Evolutionary conservation across 768 basidiomycete genomes (phyloP).

Genomic region (Psilocybe tampanensis): DNA sequence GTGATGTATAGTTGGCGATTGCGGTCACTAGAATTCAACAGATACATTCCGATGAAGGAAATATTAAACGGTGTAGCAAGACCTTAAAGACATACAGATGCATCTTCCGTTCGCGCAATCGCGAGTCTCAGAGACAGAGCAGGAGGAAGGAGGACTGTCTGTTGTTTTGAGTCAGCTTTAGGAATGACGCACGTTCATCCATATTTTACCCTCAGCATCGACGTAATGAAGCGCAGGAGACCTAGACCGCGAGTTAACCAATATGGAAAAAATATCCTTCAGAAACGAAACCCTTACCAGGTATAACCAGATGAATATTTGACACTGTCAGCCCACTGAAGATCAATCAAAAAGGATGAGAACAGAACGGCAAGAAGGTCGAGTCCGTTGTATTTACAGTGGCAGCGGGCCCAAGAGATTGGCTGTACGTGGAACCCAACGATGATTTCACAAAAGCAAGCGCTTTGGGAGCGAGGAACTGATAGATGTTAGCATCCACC

Average conservation of each 20-base stretch:
- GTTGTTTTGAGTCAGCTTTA: too few relatives aligned
- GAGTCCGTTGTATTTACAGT: slow-evolving; percentile 32
- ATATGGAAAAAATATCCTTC: neutral
- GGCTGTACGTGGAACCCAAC: slow-evolving; percentile 42
- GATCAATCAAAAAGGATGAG: neutral
- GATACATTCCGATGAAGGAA: neutral
- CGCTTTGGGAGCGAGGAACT: slow-evolving; percentile 54
- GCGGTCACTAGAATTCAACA: slow-evolving; percentile 41
- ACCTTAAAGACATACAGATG: slow-evolving; percentile 34
- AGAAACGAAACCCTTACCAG: slow-evolving; percentile 31
- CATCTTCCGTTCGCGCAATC: slow-evolving; percentile 44
- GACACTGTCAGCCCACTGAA: slow-evolving; percentile 55
- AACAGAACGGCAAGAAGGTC: neutral
- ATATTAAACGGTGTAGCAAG: neutral
- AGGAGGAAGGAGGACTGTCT: slow-evolving; percentile 48
- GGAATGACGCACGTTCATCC: too few relatives aligned
- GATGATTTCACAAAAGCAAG: slow-evolving; percentile 48
- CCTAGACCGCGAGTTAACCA: slow-evolving; percentile 25
- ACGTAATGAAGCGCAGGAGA: slow-evolving; percentile 48
- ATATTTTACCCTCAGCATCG: slow-evolving; percentile 46
- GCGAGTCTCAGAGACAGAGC: slow-evolving; percentile 48
- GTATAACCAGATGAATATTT: slow-evolving; percentile 36
- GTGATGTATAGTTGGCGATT: slow-evolving; percentile 58
- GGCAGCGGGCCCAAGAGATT: slow-evolving; percentile 51
- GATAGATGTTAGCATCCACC: neutral